A percentile compares a stretch with the other conserved stretches of the same genome.
Evolutionary conservation across 2,329 filamentous ascomycete species (phyloP).

Genomic region (Knufia petricola): DNA sequence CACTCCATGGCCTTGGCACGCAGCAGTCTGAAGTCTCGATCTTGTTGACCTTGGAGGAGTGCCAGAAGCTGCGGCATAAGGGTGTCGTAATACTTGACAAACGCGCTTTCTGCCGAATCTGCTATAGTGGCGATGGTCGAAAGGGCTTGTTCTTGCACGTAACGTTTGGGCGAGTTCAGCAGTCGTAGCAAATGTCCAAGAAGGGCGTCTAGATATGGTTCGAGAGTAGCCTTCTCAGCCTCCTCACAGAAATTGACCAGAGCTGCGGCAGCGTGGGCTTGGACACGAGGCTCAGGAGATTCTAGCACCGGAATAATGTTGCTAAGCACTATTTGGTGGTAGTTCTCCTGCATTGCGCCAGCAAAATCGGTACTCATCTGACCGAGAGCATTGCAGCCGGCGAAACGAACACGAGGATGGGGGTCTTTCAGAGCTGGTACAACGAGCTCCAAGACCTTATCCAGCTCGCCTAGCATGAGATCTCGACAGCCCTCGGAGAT

Average conservation of each 20-base stretch:
- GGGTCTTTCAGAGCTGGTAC: conserved; percentile 80
- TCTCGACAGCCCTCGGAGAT: conserved; percentile 97
- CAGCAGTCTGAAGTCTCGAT: conserved; percentile 83
- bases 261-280: conserved; percentile 94
- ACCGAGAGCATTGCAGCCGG: conserved; percentile 94
- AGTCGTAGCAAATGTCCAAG: conserved; percentile 77
- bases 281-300: conserved; percentile 83
- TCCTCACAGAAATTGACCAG: conserved; percentile 99
- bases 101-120: conserved; percentile 93
- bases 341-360: conserved; percentile 93
- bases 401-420: conserved; percentile 91
- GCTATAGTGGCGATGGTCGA: conserved; percentile 98
- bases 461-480: conserved; percentile 87
- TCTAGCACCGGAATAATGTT: conserved; percentile 88
- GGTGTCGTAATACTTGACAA: conserved; percentile 88
- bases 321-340: conserved; percentile 76
- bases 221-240: conserved; percentile 81
- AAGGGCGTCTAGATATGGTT: conserved; percentile 85
- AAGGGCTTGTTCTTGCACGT: conserved; percentile 93
- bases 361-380: conserved; percentile 99
- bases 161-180: conserved; percentile 83
- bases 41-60: conserved; percentile 78
- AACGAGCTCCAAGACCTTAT: conserved; percentile 90
- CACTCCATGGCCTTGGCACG: conserved; percentile 99
- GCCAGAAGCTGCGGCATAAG: conserved; percentile 92